Percentiles rank a stretch among this genome's conserved stretches.
phyloP scores from a whole-genome alignment of 192 early-diverging fungal genomes.

The Radiomyces spectabilis region DNA sequence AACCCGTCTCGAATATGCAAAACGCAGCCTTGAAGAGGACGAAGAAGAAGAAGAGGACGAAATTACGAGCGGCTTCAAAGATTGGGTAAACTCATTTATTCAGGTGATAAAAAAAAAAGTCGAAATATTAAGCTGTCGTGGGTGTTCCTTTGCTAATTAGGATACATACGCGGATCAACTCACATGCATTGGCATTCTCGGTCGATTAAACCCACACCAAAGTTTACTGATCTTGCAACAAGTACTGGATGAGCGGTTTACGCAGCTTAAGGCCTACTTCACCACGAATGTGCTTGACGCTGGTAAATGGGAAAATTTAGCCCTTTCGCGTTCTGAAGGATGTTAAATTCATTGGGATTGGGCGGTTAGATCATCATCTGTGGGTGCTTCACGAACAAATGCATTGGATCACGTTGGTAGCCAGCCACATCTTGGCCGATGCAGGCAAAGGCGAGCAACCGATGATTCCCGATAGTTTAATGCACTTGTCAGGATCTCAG shows the following conservation, averaged over 20 bases:
- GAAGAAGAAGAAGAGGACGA: constrained; percentile 48
- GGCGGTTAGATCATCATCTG: too few relatives aligned
- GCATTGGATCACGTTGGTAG: constrained; percentile 70
- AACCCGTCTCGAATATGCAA: constrained; percentile 50
- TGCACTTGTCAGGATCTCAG: constrained; percentile 46
- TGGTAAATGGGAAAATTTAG: constrained; percentile 7
- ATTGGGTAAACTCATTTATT: too few relatives aligned
- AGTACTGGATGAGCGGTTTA: constrained; percentile 43
- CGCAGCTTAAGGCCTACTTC: constrained; percentile 41
- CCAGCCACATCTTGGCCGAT: constrained; percentile 61
- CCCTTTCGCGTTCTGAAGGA: neutral
- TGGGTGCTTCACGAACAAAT: constrained; percentile 51
- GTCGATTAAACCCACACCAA: constrained; percentile 47
- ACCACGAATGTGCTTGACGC: constrained; percentile 21
- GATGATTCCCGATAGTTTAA: constrained; percentile 53
- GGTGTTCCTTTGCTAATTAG: too few relatives aligned
- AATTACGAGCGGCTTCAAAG: constrained; percentile 39
- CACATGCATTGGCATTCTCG: constrained; percentile 52
- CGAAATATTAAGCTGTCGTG: too few relatives aligned
- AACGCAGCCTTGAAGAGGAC: constrained; percentile 31
- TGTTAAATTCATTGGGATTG: neutral
- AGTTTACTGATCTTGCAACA: constrained; percentile 39
- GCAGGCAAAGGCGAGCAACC: constrained; percentile 62
- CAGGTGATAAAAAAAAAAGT: too few relatives aligned
- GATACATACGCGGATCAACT: constrained; percentile 71